These are phyloP conservation scores for Pichia deserticola DNA, from an alignment of 805 yeast species.

Conservation along the genomic window DNA sequence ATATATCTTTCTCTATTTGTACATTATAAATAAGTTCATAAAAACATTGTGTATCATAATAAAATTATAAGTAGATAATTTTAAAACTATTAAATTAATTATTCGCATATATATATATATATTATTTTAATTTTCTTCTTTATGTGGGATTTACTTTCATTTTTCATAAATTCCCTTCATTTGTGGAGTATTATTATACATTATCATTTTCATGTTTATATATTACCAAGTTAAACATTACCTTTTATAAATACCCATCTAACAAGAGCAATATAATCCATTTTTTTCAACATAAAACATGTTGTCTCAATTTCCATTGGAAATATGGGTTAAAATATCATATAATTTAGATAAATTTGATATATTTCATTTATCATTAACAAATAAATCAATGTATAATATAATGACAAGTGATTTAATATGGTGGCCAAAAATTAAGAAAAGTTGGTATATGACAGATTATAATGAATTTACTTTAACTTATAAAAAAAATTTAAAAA, in stretches of 20 bases:
- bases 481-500: background rate
- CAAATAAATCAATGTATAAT: constrained; percentile 4
- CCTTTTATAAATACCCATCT: no score
- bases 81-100: background rate
- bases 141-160: no score
- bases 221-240: no score
- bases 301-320: constrained; percentile 12
- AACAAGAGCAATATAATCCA: no score
- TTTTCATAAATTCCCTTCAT: no score
- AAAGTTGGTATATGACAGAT: constrained; percentile 2
- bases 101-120: background rate
- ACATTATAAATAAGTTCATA: no score
- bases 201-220: no score
- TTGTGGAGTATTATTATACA: no score
- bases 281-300: no score
- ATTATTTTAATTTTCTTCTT: no score
- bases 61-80: background rate
- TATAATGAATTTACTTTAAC: constrained; percentile 1
- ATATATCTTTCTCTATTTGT: no score
- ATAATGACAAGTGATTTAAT: constrained; percentile 11
- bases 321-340: constrained; percentile 17
- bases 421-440: constrained; percentile 15
- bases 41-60: no score
- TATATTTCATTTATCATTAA: constrained; percentile 7
- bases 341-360: constrained; percentile 7